Evolutionary conservation across 495 filamentous ascomycete species (phyloP).

Genomic region (Podospora pseudoanserina): DNA sequence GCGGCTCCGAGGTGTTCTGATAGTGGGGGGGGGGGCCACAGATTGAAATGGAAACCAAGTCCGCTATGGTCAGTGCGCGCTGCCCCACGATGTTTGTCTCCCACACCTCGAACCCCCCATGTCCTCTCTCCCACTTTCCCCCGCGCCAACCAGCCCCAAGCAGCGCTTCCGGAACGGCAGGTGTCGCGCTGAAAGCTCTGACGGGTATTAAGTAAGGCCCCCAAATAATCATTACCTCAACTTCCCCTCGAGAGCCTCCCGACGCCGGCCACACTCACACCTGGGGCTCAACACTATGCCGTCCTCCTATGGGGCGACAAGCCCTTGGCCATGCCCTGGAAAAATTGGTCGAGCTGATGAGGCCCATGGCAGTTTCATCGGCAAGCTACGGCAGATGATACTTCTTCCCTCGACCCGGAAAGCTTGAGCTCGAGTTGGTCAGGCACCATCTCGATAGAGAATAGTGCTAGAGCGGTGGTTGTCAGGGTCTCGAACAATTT

Average conservation of each 20-base stretch:
- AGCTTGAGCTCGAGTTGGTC: background rate
- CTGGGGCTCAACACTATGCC: background rate
- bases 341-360: background rate
- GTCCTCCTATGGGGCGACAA: background rate
- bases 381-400: background rate
- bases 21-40: constrained; percentile 10
- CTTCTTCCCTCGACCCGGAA: background rate
- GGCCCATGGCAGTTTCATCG: background rate
- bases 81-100: constrained; percentile 5
- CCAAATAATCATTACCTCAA: background rate
- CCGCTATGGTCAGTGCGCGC: constrained; percentile 14
- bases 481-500: background rate
- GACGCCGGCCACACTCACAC: too few relatives aligned
- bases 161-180: background rate
- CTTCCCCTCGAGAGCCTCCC: background rate
- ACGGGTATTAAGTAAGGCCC: background rate
- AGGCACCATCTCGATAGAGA: background rate
- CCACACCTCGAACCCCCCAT: background rate
- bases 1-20: constrained; percentile 10
- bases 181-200: background rate
- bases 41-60: constrained; percentile 18
- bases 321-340: background rate
- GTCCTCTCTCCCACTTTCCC: background rate
- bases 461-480: background rate
- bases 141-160: background rate